Evolutionary conservation across 2,329 filamentous ascomycete species (phyloP).

Genomic region (Stagonosporopsis chrysanthemi): DNA sequence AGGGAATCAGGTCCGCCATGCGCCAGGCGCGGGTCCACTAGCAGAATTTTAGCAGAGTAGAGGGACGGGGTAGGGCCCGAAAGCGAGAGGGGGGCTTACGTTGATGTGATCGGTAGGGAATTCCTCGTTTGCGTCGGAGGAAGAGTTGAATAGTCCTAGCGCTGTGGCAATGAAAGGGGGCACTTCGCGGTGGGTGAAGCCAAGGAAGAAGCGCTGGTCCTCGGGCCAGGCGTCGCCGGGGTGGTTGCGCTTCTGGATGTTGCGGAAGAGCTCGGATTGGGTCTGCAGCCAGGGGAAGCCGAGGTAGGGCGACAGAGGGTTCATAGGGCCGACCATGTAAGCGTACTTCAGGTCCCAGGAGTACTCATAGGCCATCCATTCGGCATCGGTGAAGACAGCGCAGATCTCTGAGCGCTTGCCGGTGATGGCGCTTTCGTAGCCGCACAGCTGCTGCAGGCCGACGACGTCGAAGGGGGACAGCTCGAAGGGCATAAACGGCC

Average conservation of each 20-base stretch:
- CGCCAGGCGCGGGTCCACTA: constrained; percentile 67
- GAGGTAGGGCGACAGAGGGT: constrained; percentile 61
- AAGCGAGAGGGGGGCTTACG: constrained; percentile 11
- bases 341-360: constrained; percentile 68
- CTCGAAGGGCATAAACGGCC: constrained; percentile 57
- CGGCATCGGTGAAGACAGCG: constrained; percentile 65
- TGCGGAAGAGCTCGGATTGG: constrained; percentile 53
- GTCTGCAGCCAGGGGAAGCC: constrained; percentile 72
- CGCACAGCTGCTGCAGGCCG: constrained; percentile 70
- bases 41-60: not conserved
- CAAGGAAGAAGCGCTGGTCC: constrained; percentile 67
- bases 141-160: constrained; percentile 73
- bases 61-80: not conserved
- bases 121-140: constrained; percentile 69
- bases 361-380: constrained; percentile 72
- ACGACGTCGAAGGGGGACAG: constrained; percentile 68
- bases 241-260: constrained; percentile 46
- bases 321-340: constrained; percentile 71
- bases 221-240: constrained; percentile 49
- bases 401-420: constrained; percentile 65
- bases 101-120: constrained; percentile 64
- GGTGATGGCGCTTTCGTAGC: constrained; percentile 69
- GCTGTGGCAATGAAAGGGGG: constrained; percentile 71
- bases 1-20: constrained; percentile 68
- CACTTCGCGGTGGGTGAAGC: constrained; percentile 73